Conservation (phyloP, 768 basidiomycete species). For the Phylloporus rhodoxanthus region DNA sequence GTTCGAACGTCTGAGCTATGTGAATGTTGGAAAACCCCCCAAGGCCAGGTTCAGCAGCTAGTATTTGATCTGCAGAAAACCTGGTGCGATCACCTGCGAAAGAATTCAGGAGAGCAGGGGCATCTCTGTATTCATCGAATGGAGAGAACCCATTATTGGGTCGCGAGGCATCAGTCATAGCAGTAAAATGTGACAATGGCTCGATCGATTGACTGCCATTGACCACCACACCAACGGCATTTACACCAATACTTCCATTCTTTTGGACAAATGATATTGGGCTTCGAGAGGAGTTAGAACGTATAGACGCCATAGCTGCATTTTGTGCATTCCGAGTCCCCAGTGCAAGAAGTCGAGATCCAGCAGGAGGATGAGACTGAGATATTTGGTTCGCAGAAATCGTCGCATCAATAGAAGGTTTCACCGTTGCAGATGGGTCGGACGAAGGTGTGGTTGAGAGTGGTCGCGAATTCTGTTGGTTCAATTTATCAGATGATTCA, state of each 20-base stretch:
- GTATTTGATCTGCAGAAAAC: constrained; percentile 21
- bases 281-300: constrained; percentile 20
- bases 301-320: constrained; percentile 11
- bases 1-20: constrained; percentile 20
- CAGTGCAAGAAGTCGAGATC: constrained; percentile 41
- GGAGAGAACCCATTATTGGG: constrained; percentile 43
- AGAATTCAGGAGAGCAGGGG: neutral
- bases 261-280: constrained; percentile 21
- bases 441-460: constrained; percentile 30
- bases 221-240: constrained; percentile 6
- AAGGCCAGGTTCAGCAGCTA: constrained; percentile 11
- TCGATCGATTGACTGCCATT: constrained; percentile 14
- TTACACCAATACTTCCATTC: constrained; percentile 14
- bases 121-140: constrained; percentile 43
- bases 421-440: constrained; percentile 16
- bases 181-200: constrained; percentile 9
- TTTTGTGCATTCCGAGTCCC: constrained; percentile 25
- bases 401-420: constrained; percentile 37
- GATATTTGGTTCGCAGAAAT: constrained; percentile 29
- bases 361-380: constrained; percentile 37
- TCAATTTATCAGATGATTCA: constrained; percentile 16
- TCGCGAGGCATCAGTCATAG: constrained; percentile 10
- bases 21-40: constrained; percentile 15
- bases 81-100: constrained; percentile 18
- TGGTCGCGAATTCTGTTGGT: constrained; percentile 31